phyloP scores from a whole-genome alignment of 495 filamentous ascomycete genomes.

The Penicillium argentinense region DNA sequence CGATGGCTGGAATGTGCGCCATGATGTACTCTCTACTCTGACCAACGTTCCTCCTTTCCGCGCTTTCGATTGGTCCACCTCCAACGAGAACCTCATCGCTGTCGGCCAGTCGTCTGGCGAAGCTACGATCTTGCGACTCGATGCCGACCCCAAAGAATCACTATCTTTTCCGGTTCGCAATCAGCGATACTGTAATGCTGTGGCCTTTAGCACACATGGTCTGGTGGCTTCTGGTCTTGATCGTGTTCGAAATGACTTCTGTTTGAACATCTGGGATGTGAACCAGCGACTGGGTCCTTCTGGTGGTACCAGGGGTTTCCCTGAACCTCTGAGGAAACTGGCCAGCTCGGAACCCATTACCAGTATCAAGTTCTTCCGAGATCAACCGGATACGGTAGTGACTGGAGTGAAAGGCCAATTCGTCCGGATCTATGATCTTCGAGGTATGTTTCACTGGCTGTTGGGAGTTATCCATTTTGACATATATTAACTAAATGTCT shows the following conservation, averaged over 20 bases:
- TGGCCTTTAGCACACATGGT: constrained; percentile 80
- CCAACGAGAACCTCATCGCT: constrained; percentile 72
- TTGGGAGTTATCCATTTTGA: background rate
- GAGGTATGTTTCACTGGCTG: constrained; percentile 57
- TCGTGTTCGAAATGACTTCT: constrained; percentile 87
- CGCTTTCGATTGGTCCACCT: constrained; percentile 94
- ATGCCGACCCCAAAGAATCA: constrained; percentile 60
- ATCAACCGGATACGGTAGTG: constrained; percentile 79
- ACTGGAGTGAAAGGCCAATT: constrained; percentile 83
- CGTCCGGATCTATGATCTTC: constrained; percentile 84
- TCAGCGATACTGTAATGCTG: constrained; percentile 84
- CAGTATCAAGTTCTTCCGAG: constrained; percentile 86
- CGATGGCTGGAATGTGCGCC: constrained; percentile 58
- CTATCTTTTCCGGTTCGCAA: constrained; percentile 78
- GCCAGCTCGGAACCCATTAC: constrained; percentile 85
- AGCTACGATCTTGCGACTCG: constrained; percentile 76
- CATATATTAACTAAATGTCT: constrained; percentile 10
- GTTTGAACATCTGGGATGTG: constrained; percentile 92
- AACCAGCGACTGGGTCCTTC: constrained; percentile 56
- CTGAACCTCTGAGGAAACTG: constrained; percentile 68
- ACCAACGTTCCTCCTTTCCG: constrained; percentile 81
- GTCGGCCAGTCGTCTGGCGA: constrained; percentile 84
- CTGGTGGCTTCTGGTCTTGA: constrained; percentile 86
- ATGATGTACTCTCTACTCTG: constrained; percentile 67
- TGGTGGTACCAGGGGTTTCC: constrained; percentile 37